Evolutionary conservation across 1,284 basidiomycete species (phyloP), one percentile per base, ranked within the genome.

Genomic region (Paramarasmius palmivorus): DNA sequence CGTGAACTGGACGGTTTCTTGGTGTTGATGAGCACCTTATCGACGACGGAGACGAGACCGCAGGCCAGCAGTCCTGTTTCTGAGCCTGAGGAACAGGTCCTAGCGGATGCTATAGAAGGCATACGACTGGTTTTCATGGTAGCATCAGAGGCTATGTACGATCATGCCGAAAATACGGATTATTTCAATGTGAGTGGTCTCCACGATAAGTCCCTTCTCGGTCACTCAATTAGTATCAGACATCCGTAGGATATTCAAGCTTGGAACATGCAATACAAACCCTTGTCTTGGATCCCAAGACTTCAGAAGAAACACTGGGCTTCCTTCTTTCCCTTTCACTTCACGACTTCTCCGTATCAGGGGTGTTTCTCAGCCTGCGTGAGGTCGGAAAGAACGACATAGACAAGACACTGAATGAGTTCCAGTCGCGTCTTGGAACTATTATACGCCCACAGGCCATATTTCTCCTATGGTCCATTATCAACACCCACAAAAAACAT

Each of bases 1-100:
- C 77, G 88, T 7, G 87, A 90, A 63, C 74, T 88, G 63, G 90
- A 92, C 58, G 90, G 90, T 1, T 91, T 91, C 63, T 71, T 92
- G 20, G 77, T 83, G 15, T 70, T 90, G 39, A 83, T 90, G 70
- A 88, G 81, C 59, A 76, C 86, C 26, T 72, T 92, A 3, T 87
- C 87, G 1, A 82, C 81, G 1, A 67, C 84, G 1, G 72, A 75
- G 46, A 68, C 37, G 15, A 34, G 72, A 14, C 46, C 59, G 4
- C 66, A 69, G 48, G 63, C 70, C 26, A 63, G 68, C 26, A 63
- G 68, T 40, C 60, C 69, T 23, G 68, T 73, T 4, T 64, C 68
- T 20, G 72, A 73, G 54, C 72, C 71, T 6, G 71, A 72, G 35
- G 76, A 76, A 26, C 72, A 77, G 52, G 65, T 75, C 20, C 64